phyloP scores from a whole-genome alignment of 352 stramenopile species.

The Phytophthora hibernalis region DNA sequence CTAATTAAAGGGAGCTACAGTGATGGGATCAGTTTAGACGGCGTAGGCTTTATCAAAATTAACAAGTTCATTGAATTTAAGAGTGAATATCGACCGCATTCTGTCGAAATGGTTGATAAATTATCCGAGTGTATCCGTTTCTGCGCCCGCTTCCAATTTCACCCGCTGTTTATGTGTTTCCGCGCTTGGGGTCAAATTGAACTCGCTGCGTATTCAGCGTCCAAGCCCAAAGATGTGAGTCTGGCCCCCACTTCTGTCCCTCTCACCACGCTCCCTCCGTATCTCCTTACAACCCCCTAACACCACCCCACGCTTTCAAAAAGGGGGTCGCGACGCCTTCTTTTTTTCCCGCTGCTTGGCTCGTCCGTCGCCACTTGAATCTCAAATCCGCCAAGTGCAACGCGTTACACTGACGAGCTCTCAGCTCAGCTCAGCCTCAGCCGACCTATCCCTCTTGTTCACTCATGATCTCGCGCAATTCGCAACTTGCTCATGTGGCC shows the following conservation, averaged over 20 bases:
- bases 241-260: neutral
- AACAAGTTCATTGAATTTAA: no score
- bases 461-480: constrained; percentile 34
- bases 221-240: constrained; percentile 23
- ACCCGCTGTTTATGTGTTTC: constrained; percentile 13
- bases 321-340: constrained; percentile 2
- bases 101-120: no score
- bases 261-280: constrained; percentile 4
- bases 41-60: no score
- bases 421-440: no score
- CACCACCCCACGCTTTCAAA: neutral
- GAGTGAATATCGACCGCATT: no score
- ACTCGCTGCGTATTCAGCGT: constrained; percentile 15
- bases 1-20: neutral
- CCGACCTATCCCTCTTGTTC: constrained; percentile 14
- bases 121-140: neutral
- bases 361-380: constrained; percentile 36
- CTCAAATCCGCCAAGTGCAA: constrained; percentile 30
- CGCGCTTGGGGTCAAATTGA: constrained; percentile 3
- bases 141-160: neutral
- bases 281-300: constrained; percentile 19
- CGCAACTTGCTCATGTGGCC: constrained; percentile 28
- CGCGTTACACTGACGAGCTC: constrained; percentile 25
- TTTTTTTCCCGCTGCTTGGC: constrained; percentile 29
- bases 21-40: no score